phyloP scores from a whole-genome alignment of 139 green algal genomes.

The Astrephomene gubernaculifera region DNA sequence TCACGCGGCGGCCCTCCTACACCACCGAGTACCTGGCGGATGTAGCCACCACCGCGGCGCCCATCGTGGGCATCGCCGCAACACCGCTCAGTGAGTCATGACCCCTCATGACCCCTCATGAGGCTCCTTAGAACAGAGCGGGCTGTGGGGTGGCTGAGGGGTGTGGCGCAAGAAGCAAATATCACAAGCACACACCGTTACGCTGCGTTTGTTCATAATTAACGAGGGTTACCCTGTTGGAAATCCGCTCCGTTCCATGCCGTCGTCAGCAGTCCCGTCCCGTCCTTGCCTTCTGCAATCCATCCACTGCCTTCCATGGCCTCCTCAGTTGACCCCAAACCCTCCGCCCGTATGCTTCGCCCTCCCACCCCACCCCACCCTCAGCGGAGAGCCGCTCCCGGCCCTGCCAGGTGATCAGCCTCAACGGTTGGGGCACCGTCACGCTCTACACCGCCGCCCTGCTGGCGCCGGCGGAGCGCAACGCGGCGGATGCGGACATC shows the following conservation, averaged over 20 bases:
- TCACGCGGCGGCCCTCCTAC: slow-evolving; percentile 53
- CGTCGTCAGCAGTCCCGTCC: too few species aligned
- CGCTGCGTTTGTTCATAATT: too few species aligned
- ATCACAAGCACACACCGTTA: too few species aligned
- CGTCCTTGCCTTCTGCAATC: too few species aligned
- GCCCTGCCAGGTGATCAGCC: slow-evolving; percentile 50
- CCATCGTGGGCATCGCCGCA: slow-evolving; percentile 38
- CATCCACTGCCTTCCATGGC: too few species aligned
- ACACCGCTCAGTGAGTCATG: slow-evolving; percentile 27
- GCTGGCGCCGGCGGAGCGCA: slow-evolving; percentile 27
- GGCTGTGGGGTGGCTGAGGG: too few species aligned
- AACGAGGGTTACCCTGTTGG: too few species aligned
- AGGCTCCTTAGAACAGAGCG: neutral
- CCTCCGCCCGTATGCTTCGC: too few species aligned
- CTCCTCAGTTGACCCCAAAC: too few species aligned
- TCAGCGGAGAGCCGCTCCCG: slow-evolving; percentile 32
- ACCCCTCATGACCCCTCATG: neutral
- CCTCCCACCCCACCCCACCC: too few species aligned
- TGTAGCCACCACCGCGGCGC: slow-evolving; percentile 31
- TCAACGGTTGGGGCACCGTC: slow-evolving; percentile 55
- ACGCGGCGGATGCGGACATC: slow-evolving; percentile 49
- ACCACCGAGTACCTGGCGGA: slow-evolving; percentile 56
- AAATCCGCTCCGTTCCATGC: too few species aligned
- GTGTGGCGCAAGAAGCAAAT: too few species aligned
- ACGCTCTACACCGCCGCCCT: slow-evolving; percentile 54